A percentile compares a stretch with the other conserved stretches of the same genome.
Evolutionary conservation across 306 rosid species (phyloP).

Genomic region (Acmispon strigosus): DNA sequence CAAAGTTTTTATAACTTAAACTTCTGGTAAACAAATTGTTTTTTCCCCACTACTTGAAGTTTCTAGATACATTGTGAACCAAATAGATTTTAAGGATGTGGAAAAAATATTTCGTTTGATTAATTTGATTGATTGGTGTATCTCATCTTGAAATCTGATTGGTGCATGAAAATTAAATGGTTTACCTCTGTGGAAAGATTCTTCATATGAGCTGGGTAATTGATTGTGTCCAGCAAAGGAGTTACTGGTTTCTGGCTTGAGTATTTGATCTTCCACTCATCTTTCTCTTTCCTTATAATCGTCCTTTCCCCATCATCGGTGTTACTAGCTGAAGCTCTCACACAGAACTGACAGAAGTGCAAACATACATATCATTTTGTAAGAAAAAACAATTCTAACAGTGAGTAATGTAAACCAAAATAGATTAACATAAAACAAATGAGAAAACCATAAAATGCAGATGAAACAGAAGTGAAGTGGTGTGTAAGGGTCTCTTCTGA

Average conservation of each 20-base stretch:
- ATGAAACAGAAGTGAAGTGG: neutral
- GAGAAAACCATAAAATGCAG: neutral
- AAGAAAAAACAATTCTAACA: neutral
- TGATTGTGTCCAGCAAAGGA: constrained; percentile 68
- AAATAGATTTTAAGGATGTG: no score
- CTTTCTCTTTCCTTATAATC: constrained; percentile 27
- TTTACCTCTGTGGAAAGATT: constrained; percentile 50
- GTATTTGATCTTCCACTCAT: constrained; percentile 46
- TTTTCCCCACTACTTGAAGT: no score
- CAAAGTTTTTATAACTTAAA: no score
- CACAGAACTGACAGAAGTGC: constrained; percentile 28
- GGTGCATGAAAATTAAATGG: neutral
- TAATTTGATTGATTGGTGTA: no score
- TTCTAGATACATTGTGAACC: no score
- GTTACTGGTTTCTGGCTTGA: constrained; percentile 48
- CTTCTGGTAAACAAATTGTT: no score
- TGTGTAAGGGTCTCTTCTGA: neutral
- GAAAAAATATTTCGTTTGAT: no score
- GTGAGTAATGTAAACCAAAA: neutral
- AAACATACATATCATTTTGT: neutral
- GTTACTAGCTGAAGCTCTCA: constrained; percentile 37
- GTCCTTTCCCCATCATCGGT: constrained; percentile 29
- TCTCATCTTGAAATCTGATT: no score
- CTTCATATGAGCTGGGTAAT: constrained; percentile 66
- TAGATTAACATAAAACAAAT: neutral